A percentile compares a stretch with the other conserved stretches of the same genome.
phyloP scores from a whole-genome alignment of 345 rosid species.

The Carallia pectinifolia region DNA sequence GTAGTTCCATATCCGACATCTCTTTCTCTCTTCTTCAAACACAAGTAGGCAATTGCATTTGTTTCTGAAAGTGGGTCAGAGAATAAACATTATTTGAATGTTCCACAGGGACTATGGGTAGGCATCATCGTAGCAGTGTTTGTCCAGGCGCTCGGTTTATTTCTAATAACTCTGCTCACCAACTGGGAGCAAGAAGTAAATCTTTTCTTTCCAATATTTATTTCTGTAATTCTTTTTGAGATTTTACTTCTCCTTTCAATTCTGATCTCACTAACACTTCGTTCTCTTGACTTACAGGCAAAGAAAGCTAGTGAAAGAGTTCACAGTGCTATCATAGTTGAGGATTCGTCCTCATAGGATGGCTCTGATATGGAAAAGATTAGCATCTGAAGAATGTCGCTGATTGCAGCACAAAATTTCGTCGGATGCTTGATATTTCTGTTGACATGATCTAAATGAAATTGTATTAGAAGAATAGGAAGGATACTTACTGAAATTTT shows the following conservation, averaged over 20 bases:
- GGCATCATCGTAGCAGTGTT: constrained; percentile 12
- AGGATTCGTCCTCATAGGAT: no score
- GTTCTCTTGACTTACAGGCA: background rate
- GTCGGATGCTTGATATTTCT: no score
- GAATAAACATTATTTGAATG: background rate
- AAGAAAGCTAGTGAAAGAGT: constrained; percentile 14
- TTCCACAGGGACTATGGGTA: constrained; percentile 21
- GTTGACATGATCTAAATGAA: no score
- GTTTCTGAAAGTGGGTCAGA: background rate
- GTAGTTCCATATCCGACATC: background rate
- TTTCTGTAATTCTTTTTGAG: background rate
- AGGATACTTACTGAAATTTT: no score
- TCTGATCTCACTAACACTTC: background rate
- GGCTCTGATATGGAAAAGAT: no score
- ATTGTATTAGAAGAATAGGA: no score
- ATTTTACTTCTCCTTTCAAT: background rate
- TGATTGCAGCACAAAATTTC: no score
- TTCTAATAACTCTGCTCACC: constrained; percentile 9
- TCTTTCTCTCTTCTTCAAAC: background rate
- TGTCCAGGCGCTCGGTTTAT: constrained; percentile 6
- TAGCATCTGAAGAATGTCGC: no score
- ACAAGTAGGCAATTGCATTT: background rate
- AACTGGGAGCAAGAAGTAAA: constrained; percentile 20
- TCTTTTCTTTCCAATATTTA: background rate
- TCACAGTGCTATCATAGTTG: background rate